Evolutionary conservation across 2,329 filamentous ascomycete genomes (phyloP).

Genomic region (Venturia aucupariae): DNA sequence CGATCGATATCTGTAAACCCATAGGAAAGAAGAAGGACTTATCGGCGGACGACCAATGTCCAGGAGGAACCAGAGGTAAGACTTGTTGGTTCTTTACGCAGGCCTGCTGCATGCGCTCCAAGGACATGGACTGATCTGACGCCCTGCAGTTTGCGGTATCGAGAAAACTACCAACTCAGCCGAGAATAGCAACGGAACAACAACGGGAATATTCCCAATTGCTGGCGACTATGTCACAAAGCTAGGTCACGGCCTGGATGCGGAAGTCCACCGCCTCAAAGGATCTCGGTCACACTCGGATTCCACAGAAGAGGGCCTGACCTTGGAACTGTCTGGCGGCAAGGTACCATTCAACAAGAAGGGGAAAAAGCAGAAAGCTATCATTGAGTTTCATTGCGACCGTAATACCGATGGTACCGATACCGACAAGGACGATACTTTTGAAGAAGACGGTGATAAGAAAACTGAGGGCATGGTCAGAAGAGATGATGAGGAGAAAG

Average conservation of each 20-base stretch:
- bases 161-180: constrained; percentile 39
- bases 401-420: constrained; percentile 20
- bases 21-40: constrained; percentile 53
- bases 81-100: not conserved
- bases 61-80: constrained; percentile 58
- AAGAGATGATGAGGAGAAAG: constrained; percentile 23
- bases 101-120: not conserved
- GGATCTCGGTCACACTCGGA: constrained; percentile 44
- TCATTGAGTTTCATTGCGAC: constrained; percentile 83
- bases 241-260: constrained; percentile 51
- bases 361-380: constrained; percentile 55
- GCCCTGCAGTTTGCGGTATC: constrained; percentile 61
- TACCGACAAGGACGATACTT: constrained; percentile 46
- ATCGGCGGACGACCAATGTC: constrained; percentile 52
- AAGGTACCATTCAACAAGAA: constrained; percentile 40
- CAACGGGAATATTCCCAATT: constrained; percentile 58
- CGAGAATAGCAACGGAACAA: constrained; percentile 9
- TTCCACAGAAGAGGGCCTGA: constrained; percentile 60
- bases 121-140: not conserved
- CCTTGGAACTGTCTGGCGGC: constrained; percentile 56
- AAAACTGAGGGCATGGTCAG: constrained; percentile 20
- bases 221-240: constrained; percentile 58
- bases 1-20: constrained; percentile 63
- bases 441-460: constrained; percentile 21
- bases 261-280: constrained; percentile 8